phyloP scores from a whole-genome alignment of 2,329 filamentous ascomycete species.

The Hymenotorrendiella dingleyae region DNA sequence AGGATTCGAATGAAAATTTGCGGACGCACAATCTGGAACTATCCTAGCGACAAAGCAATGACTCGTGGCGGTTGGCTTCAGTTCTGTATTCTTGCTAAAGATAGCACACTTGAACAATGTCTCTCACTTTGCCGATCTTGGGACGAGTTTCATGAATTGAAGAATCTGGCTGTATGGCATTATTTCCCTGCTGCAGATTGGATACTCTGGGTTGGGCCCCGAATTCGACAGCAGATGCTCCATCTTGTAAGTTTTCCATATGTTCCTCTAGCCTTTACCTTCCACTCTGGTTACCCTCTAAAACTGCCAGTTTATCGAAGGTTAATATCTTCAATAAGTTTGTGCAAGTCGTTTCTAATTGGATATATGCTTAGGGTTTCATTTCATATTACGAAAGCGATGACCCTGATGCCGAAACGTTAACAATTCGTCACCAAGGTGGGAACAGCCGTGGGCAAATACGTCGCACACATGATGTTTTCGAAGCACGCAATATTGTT shows the following conservation, averaged over 20 bases:
- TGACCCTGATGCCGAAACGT: constrained; percentile 27
- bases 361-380: constrained; percentile 19
- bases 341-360: not conserved
- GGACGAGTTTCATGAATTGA: constrained; percentile 45
- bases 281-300: too few species aligned
- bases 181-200: constrained; percentile 44
- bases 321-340: not conserved
- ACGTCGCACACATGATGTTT: constrained; percentile 31
- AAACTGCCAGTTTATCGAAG: too few species aligned
- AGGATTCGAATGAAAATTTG: constrained; percentile 39
- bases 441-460: constrained; percentile 27
- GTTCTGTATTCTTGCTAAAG: constrained; percentile 44
- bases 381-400: constrained; percentile 17
- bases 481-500: constrained; percentile 36
- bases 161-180: constrained; percentile 38
- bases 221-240: constrained; percentile 34
- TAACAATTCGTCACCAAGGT: constrained; percentile 30
- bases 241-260: constrained; percentile 28
- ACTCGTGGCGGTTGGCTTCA: constrained; percentile 44
- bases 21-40: constrained; percentile 45
- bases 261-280: too few species aligned
- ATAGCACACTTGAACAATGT: constrained; percentile 39
- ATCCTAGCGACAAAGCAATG: constrained; percentile 42
- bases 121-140: constrained; percentile 43
- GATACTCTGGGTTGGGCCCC: constrained; percentile 36